phyloP scores from a whole-genome alignment of 768 basidiomycete genomes.

The Trametes punicea region DNA sequence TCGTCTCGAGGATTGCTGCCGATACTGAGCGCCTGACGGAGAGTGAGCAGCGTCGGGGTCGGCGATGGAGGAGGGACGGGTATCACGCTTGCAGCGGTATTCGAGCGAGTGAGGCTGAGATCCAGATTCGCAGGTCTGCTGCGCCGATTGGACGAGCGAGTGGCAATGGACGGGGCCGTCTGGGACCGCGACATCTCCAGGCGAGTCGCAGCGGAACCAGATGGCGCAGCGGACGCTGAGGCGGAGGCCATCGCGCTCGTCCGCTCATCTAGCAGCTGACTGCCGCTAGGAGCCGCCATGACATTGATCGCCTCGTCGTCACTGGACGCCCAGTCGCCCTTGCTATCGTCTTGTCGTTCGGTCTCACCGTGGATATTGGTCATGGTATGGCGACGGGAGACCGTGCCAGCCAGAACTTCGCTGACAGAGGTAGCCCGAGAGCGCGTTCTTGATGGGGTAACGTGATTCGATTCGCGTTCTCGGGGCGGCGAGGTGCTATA shows the following conservation, averaged over 20 bases:
- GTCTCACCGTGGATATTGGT: slow-evolving; percentile 29
- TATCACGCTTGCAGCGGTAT: slow-evolving; percentile 34
- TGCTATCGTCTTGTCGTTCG: slow-evolving; percentile 33
- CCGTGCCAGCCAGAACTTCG: slow-evolving; percentile 53
- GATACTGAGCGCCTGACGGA: slow-evolving; percentile 59
- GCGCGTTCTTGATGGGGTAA: slow-evolving; percentile 42
- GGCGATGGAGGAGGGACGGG: slow-evolving; percentile 49
- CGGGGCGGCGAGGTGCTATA: slow-evolving; percentile 41
- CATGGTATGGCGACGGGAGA: slow-evolving; percentile 35
- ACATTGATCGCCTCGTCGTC: slow-evolving; percentile 87
- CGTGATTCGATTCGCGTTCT: slow-evolving; percentile 37
- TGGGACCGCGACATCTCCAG: slow-evolving; percentile 31
- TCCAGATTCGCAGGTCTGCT: slow-evolving; percentile 69
- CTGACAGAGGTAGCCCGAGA: slow-evolving; percentile 54
- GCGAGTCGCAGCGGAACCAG: slow-evolving; percentile 15
- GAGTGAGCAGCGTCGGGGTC: slow-evolving; percentile 57
- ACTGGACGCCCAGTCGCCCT: slow-evolving; percentile 70
- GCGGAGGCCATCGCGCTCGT: slow-evolving; percentile 57
- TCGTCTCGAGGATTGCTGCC: slow-evolving; percentile 34
- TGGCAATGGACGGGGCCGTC: slow-evolving; percentile 22
- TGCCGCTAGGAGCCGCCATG: slow-evolving; percentile 80
- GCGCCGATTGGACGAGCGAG: slow-evolving; percentile 42
- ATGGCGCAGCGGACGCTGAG: slow-evolving; percentile 24
- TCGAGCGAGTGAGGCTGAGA: slow-evolving; percentile 34
- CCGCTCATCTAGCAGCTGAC: slow-evolving; percentile 78